phyloP scores from a whole-genome alignment of 768 basidiomycete species.

The Agaricus sinodeliciosus region DNA sequence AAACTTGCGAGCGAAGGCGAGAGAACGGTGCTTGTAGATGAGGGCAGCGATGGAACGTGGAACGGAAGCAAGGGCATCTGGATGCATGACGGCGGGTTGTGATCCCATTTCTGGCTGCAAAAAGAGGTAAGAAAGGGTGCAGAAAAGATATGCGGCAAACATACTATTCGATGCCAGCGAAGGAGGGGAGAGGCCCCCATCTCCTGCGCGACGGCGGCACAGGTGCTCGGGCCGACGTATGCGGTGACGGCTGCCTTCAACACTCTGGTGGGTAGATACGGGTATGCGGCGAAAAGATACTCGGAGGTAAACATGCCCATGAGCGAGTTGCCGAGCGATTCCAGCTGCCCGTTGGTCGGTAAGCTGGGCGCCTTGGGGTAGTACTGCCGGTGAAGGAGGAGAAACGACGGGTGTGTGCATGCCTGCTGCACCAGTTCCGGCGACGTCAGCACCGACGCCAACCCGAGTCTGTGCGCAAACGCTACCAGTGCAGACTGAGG shows the following conservation, averaged over 20 bases:
- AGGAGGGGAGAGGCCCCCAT: slow-evolving; percentile 74
- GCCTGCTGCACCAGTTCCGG: slow-evolving; percentile 59
- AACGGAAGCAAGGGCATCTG: slow-evolving; percentile 86
- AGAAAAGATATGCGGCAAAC: slow-evolving; percentile 18
- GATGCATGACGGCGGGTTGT: slow-evolving; percentile 52
- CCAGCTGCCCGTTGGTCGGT: slow-evolving; percentile 68
- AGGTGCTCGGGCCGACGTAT: slow-evolving; percentile 82
- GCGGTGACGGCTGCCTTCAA: slow-evolving; percentile 89
- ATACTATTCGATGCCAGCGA: slow-evolving; percentile 75
- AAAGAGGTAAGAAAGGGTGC: background rate
- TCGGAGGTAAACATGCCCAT: slow-evolving; percentile 90
- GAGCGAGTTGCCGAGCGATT: slow-evolving; percentile 76
- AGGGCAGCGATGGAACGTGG: slow-evolving; percentile 84
- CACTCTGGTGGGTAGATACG: slow-evolving; percentile 87
- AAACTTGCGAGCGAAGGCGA: slow-evolving; percentile 82
- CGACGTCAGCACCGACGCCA: slow-evolving; percentile 47
- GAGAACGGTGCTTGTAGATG: slow-evolving; percentile 82
- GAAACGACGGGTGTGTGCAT: slow-evolving; percentile 75
- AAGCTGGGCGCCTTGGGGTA: slow-evolving; percentile 49
- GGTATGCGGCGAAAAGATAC: slow-evolving; percentile 72
- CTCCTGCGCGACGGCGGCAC: slow-evolving; percentile 80
- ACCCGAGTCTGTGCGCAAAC: slow-evolving; percentile 71
- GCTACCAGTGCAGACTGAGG: slow-evolving; percentile 67
- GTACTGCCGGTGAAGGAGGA: slow-evolving; percentile 47
- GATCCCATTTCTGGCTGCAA: slow-evolving; percentile 40